Conservation (phyloP, 441 rosid genomes). For the Breynia disticha region DNA sequence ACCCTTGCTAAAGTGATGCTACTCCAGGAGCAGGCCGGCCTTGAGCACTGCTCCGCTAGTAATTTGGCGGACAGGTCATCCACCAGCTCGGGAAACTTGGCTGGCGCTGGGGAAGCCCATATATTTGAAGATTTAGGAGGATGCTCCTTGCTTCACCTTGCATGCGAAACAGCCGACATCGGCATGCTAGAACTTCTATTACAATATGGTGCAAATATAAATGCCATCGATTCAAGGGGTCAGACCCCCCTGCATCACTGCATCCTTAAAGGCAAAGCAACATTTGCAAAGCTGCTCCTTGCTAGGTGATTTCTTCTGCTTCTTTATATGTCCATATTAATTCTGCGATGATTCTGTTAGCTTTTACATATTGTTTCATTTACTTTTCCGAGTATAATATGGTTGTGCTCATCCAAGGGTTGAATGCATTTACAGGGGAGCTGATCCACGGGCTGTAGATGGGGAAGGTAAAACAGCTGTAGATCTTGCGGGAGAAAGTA, state of each 20-base stretch:
- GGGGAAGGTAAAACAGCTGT: conserved; percentile 65
- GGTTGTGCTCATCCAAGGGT: not conserved
- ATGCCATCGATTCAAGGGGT: conserved; percentile 67
- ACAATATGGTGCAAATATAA: conserved; percentile 88
- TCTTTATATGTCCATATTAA: not conserved
- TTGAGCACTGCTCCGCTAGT: conserved; percentile 42
- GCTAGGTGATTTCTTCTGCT: conserved; percentile 46
- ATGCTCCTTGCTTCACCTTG: conserved; percentile 85
- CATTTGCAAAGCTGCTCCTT: conserved; percentile 71
- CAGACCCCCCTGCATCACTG: conserved; percentile 77
- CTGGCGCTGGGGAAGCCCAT: conserved; percentile 38
- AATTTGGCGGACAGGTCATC: conserved; percentile 61
- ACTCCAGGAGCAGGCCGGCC: conserved; percentile 57
- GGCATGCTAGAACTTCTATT: conserved; percentile 98
- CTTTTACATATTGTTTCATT: not conserved
- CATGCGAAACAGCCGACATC: conserved; percentile 93
- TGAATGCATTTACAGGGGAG: conserved; percentile 58
- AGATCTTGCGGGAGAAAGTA: conserved; percentile 52
- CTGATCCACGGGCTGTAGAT: conserved; percentile 56
- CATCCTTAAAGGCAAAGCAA: conserved; percentile 51
- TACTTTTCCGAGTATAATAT: too few species aligned
- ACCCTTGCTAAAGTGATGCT: conserved; percentile 84
- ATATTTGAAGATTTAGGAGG: conserved; percentile 55
- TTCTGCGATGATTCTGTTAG: not conserved
- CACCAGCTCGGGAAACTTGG: conserved; percentile 44